These are phyloP conservation scores for Porcisia hertigi DNA, from an alignment of 208 protist genomes.

Conservation along the genomic window DNA sequence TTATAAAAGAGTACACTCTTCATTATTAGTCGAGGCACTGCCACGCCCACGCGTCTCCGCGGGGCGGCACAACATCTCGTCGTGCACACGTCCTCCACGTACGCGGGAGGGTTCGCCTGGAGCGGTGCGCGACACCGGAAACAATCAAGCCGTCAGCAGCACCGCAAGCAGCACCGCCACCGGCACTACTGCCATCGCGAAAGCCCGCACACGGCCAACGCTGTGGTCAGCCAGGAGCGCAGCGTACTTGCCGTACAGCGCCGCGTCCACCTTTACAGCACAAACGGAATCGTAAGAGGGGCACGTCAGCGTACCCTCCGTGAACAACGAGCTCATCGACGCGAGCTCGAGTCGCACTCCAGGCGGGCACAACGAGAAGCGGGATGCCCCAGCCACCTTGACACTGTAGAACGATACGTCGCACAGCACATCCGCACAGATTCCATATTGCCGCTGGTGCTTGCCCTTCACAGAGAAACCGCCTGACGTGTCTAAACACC, in stretches of 20 bases:
- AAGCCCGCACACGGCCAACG: neutral
- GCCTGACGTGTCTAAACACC: slow-evolving; percentile 8
- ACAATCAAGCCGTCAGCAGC: neutral
- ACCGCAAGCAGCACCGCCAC: neutral
- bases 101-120: no score
- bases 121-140: slow-evolving; percentile 4
- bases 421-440: slow-evolving; percentile 33
- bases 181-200: neutral
- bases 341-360: slow-evolving; percentile 4
- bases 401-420: slow-evolving; percentile 12
- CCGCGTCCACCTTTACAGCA: neutral
- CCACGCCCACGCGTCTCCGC: no score
- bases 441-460: neutral
- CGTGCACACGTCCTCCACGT: no score
- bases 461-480: neutral
- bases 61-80: no score
- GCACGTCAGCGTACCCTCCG: slow-evolving; percentile 32
- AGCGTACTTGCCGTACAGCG: slow-evolving; percentile 1
- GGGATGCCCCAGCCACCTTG: slow-evolving; percentile 9
- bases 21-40: no score
- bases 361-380: slow-evolving; percentile 11
- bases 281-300: slow-evolving; percentile 31
- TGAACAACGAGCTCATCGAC: slow-evolving; percentile 14
- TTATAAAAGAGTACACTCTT: no score
- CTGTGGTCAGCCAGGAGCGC: neutral